Percentiles rank a stretch among this genome's conserved stretches.
Conservation (phyloP, 1,284 basidiomycete species). For the Boletellus deceptivus region DNA sequence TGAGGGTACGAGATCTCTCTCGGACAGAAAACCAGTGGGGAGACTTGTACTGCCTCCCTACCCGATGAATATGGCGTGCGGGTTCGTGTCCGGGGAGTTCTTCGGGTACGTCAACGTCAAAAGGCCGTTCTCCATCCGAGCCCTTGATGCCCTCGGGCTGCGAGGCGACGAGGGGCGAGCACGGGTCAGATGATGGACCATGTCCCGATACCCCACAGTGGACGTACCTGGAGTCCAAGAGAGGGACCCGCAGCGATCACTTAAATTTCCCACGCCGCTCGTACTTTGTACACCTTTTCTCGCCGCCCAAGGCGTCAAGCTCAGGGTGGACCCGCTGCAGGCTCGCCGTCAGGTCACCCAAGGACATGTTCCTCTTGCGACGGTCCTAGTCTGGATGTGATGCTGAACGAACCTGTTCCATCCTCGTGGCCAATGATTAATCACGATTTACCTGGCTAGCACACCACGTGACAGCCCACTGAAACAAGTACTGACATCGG, state of each 20-base stretch:
- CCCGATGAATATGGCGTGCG: background rate
- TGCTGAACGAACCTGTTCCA: constrained; percentile 43
- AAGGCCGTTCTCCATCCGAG: background rate
- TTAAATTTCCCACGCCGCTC: background rate
- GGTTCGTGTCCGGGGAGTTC: background rate
- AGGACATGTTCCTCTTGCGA: constrained; percentile 36
- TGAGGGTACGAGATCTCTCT: too few species aligned
- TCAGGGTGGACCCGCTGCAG: too few species aligned
- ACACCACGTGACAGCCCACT: too few species aligned
- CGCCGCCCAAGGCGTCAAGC: too few species aligned
- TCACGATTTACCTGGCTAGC: too few species aligned
- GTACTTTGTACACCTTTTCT: too few species aligned
- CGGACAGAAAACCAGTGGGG: background rate
- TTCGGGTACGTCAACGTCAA: constrained; percentile 1
- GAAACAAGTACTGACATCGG: too few species aligned
- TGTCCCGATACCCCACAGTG: background rate
- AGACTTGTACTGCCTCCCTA: background rate
- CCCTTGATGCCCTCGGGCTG: background rate
- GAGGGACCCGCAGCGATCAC: too few species aligned
- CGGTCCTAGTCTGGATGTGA: constrained; percentile 40
- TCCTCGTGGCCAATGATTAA: too few species aligned
- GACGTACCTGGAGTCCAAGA: background rate
- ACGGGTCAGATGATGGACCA: background rate
- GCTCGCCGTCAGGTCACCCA: too few species aligned
- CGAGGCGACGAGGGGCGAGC: background rate